Base-by-base conservation (phyloP, 352 stramenopile species). In the Aphanomyces invadans region DNA sequence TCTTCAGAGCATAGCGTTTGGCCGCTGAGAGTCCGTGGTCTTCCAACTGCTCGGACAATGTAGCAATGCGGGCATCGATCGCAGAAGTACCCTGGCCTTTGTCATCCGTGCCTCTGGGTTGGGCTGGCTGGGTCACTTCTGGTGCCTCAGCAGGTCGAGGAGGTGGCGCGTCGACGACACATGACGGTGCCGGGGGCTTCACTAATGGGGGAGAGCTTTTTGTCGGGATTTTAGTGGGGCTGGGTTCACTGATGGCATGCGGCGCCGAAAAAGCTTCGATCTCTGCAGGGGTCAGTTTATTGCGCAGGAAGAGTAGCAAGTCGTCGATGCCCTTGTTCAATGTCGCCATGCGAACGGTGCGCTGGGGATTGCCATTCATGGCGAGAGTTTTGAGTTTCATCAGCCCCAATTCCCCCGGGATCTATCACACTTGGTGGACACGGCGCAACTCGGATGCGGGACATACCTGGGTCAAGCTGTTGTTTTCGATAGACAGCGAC, bases 311-410 rank as follows among this genome's bases (percentile, higher is more conserved):
- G 21, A 69, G 70, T 31, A 92, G 63, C 66, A 94, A 81, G 61
- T 86, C 80, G 2, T 76, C 64, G 56, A 79, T 92, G 31, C 86
- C 86, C 71, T 92, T 90, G 62, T 81, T 78, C 28, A 96, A 80
- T 29, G 89, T 73, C 11, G 56, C 77, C 1, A 81, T 78, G 23
- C 86, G 80, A 12, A 96, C 76, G 1, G 81, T 90, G 53, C 87
- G 83, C 56, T 95, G 86, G 9, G 86, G 86, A 61, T 94, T 96
- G 5, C 84, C 84, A 49, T 90, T 92, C 71, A 95, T 81, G 71
- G 89, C 87, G 23, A 96, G 77, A 5, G 81, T 75, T 19, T 78
- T 77, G 36, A 95, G 71, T 19, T 82, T 70, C 0, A 72, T 74
- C 42, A 92, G 70, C 0, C 76, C 85, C 0, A 95, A 71, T 31